phyloP scores from a whole-genome alignment of 2,329 filamentous ascomycete species.

The Pseudogymnoascus sp. region DNA sequence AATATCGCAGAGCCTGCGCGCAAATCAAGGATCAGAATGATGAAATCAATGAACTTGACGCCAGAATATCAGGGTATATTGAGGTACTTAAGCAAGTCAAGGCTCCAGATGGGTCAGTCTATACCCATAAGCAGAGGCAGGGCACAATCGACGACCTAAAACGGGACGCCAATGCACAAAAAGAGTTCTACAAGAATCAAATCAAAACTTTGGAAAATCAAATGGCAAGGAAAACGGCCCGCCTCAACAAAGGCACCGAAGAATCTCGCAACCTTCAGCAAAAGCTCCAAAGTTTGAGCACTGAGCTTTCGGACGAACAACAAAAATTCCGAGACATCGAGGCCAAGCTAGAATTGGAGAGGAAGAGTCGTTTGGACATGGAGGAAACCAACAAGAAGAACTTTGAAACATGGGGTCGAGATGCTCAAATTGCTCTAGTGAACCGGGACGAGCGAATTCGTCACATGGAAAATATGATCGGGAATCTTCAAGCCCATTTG shows the following conservation, averaged over 20 bases:
- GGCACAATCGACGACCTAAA: neutral
- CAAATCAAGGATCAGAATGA: neutral
- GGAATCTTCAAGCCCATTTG: neutral
- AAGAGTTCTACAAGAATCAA: neutral
- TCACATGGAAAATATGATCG: neutral
- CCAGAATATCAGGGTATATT: neutral
- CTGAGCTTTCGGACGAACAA: neutral
- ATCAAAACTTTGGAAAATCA: neutral
- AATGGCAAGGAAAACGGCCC: neutral
- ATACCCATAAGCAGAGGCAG: neutral
- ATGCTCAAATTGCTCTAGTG: neutral
- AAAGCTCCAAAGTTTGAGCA: neutral
- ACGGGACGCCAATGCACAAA: neutral
- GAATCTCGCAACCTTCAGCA: neutral
- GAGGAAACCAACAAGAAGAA: neutral
- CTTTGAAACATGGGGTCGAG: neutral
- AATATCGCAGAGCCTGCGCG: neutral
- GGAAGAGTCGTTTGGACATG: neutral
- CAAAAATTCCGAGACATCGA: neutral
- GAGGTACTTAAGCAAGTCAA: neutral
- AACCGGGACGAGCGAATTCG: neutral
- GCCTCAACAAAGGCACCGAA: neutral
- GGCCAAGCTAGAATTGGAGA: neutral
- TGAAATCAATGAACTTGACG: neutral
- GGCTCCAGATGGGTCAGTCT: neutral